phyloP scores from a whole-genome alignment of 2,329 filamentous ascomycete genomes.

The Neospermospora avenae region DNA sequence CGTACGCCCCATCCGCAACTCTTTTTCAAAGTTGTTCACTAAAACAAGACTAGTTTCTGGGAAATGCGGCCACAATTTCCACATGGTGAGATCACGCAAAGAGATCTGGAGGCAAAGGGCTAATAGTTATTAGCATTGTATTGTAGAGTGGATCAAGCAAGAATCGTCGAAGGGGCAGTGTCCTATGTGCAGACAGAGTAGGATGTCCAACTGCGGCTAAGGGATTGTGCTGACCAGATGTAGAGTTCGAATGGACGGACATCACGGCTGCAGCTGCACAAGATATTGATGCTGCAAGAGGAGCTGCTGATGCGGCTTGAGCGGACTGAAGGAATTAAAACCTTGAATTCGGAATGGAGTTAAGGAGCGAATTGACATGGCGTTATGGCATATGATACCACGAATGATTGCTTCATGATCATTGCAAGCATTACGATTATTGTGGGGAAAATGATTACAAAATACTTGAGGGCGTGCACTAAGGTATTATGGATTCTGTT shows the following conservation, averaged over 20 bases:
- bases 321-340: neutral
- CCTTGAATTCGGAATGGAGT: neutral
- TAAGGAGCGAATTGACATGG: neutral
- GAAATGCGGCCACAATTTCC: constrained; percentile 96
- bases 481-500: no score
- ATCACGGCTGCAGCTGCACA: constrained; percentile 2
- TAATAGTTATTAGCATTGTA: constrained; percentile 69
- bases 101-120: neutral
- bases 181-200: constrained; percentile 96
- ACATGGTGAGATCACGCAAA: constrained; percentile 66
- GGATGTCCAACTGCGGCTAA: constrained; percentile 20
- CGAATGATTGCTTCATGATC: neutral
- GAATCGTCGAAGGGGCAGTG: constrained; percentile 91
- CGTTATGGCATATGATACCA: constrained; percentile 1
- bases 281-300: no score
- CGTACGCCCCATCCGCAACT: constrained; percentile 53
- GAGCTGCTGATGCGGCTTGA: neutral
- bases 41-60: constrained; percentile 67
- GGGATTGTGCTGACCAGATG: neutral
- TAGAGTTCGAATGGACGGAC: constrained; percentile 21
- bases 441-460: neutral
- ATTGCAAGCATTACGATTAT: neutral
- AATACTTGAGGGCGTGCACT: neutral
- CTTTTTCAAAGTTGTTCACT: neutral
- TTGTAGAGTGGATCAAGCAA: constrained; percentile 93